A percentile compares a stretch with the other conserved stretches of the same genome.
phyloP scores from a whole-genome alignment of 2,329 filamentous ascomycete genomes.

The Dendryphion nanum region DNA sequence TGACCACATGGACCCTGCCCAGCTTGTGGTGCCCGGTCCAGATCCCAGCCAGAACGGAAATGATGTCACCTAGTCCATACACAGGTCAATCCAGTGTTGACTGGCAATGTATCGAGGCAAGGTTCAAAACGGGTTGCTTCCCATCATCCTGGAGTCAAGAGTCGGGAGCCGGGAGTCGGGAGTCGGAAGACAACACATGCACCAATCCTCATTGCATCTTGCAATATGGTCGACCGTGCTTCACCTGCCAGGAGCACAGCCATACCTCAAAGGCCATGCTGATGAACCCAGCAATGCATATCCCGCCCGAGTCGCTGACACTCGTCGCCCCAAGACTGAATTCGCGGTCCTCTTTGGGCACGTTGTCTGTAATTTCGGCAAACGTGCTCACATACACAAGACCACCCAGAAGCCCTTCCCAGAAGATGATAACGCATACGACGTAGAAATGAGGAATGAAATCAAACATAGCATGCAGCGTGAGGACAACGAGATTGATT shows the following conservation, averaged over 20 bases:
- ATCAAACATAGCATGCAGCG: constrained; percentile 71
- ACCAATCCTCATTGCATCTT: constrained; percentile 31
- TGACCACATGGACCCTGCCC: too few species aligned
- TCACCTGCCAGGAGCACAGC: constrained; percentile 81
- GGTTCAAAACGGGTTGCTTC: too few species aligned
- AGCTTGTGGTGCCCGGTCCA: too few species aligned
- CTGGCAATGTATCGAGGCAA: too few species aligned
- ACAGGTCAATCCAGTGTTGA: too few species aligned
- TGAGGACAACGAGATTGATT: constrained; percentile 71
- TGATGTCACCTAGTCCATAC: too few species aligned
- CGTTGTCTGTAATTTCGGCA: constrained; percentile 84
- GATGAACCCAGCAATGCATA: constrained; percentile 82
- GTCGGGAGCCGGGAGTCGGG: too few species aligned
- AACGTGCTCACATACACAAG: constrained; percentile 90
- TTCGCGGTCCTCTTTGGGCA: constrained; percentile 75
- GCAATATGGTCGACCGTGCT: constrained; percentile 67
- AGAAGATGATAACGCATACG: constrained; percentile 83
- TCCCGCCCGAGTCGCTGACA: constrained; percentile 87
- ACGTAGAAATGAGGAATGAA: constrained; percentile 85
- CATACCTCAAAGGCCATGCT: constrained; percentile 79
- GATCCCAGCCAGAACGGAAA: too few species aligned
- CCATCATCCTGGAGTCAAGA: too few species aligned
- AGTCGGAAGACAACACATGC: too few species aligned
- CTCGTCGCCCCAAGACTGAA: constrained; percentile 88
- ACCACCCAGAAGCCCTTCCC: constrained; percentile 90